Evolutionary conservation across 2,329 filamentous ascomycete species (phyloP).

Genomic region (Xylariaceae sp.): DNA sequence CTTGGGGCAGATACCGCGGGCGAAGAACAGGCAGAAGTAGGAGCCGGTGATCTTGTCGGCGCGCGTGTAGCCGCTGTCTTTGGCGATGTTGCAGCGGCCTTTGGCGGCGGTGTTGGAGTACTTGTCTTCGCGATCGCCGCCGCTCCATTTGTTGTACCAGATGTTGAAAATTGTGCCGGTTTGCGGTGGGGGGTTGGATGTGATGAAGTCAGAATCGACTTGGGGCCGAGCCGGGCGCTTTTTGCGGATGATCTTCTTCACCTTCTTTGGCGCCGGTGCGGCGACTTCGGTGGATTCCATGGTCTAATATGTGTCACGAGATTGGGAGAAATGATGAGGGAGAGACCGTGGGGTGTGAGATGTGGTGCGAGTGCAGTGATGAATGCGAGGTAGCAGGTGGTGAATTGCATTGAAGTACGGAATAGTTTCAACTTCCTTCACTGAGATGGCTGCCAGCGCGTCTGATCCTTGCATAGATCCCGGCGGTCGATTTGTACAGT

Average conservation of each 20-base stretch:
- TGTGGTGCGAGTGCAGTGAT: too few relatives aligned
- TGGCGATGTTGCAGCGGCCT: conserved; percentile 80
- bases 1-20: conserved; percentile 75
- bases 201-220: conserved; percentile 79
- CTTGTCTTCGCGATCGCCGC: conserved; percentile 90
- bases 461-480: too few relatives aligned
- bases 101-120: conserved; percentile 80
- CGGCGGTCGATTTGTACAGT: too few relatives aligned
- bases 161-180: conserved; percentile 97
- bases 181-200: conserved; percentile 80
- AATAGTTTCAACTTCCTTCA: too few relatives aligned
- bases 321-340: too few relatives aligned
- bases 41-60: conserved; percentile 73
- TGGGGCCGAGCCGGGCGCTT: conserved; percentile 84
- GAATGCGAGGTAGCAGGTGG: too few relatives aligned
- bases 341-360: too few relatives aligned
- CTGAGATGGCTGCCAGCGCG: too few relatives aligned
- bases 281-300: conserved; percentile 32
- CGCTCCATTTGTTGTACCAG: conserved; percentile 97
- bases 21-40: conserved; percentile 92
- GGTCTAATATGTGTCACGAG: too few relatives aligned
- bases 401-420: too few relatives aligned
- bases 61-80: conserved; percentile 73
- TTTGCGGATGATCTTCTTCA: conserved; percentile 88
- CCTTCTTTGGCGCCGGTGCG: conserved; percentile 54